Base-by-base conservation (phyloP, 2,329 filamentous ascomycete genomes). In the Phaeoacremonium minimum region DNA sequence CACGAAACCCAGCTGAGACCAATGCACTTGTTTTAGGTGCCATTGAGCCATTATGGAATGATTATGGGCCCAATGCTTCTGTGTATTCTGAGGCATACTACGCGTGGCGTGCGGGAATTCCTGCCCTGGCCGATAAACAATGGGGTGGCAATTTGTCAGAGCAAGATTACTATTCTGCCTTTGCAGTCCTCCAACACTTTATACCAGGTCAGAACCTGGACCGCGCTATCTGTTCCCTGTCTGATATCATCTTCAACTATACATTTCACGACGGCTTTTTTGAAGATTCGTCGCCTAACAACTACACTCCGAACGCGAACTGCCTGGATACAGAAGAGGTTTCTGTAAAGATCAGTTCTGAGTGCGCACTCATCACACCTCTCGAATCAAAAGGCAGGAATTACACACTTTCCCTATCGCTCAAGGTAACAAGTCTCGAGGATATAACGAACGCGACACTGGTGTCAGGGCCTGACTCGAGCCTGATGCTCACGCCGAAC, bases 331-430 rank as follows among this genome's bases (percentile, higher is more conserved):
- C 16, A 4, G 18, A n/a, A 5, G 19, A 14, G 7, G 28, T 58
- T 17, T 44, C 45, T 1, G 43, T 30, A 0, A 35, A 55, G 8
- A 44, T 72, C 15, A 47, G 50, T 4, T 40, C 54, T 1, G 41
- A 51, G 1, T 77, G 73, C 46, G 52, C 53, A 4, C 38, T 76
- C 2, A 52, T 40, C 2, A 76, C 72, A 1, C 71, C 71, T 0
- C 49, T 75, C 7, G 52, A 53, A 0, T 72, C 69, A 20, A 80
- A 80, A 48, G 76, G 76, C 3, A 61, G 72, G 39, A 62, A 77
- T 46, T 80, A 80, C 50, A 75, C 69, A 0, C 60, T 80, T 2
- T 61, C 66, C 0, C 58, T 79, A 12, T 54, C 58, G 1, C 45
- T 73, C 6, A 54, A 46, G 13, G 28, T 63, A 7, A 44, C 51